phyloP scores from a whole-genome alignment of 306 rosid genomes.

The Carpinus fangiana region DNA sequence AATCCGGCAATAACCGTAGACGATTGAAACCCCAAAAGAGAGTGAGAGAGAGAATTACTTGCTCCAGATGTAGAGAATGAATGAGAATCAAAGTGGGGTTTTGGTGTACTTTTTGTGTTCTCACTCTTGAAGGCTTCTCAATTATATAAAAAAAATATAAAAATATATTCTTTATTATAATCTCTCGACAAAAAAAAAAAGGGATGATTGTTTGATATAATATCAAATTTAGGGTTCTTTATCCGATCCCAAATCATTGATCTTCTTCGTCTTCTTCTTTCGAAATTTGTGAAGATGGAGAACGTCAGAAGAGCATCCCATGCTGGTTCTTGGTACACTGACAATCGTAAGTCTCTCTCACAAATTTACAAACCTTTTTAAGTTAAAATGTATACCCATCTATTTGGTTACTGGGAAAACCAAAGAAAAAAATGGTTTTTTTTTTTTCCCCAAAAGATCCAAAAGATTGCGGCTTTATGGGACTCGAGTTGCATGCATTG shows the following conservation, averaged over 20 bases:
- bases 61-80: background rate
- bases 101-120: no score
- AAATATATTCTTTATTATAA: background rate
- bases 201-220: background rate
- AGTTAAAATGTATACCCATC: background rate
- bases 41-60: background rate
- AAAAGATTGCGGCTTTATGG: background rate
- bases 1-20: background rate
- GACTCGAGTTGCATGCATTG: background rate
- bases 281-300: constrained; percentile 45
- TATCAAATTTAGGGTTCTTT: constrained; percentile 17
- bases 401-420: constrained; percentile 2
- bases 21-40: background rate
- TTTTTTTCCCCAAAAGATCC: background rate
- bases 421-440: background rate
- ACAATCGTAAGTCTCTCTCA: constrained; percentile 62
- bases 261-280: constrained; percentile 1
- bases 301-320: constrained; percentile 67
- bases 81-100: background rate
- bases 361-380: background rate
- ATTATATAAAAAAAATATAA: no score
- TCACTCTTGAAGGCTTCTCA: background rate
- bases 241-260: background rate
- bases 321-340: constrained; percentile 92
- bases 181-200: background rate